Conservation (phyloP, 225 moss, liverwort and hornwort genomes). For the Neckera pumila region DNA sequence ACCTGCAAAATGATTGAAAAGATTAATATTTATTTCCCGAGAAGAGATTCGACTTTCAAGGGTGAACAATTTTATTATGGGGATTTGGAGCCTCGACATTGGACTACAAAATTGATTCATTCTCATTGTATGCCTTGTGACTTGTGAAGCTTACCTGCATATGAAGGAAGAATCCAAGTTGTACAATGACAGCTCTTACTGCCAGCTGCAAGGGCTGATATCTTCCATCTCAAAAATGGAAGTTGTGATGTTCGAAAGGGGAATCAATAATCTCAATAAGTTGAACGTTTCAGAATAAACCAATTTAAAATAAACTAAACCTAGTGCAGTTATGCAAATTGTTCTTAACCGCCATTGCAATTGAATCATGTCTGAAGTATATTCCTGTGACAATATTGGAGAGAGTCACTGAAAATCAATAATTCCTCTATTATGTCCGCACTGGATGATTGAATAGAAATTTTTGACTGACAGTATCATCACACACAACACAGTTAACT, state of each 20-base stretch:
- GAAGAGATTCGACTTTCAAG: not conserved
- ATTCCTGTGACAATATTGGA: not conserved
- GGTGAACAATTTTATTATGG: not conserved
- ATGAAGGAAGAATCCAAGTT: constrained; percentile 76
- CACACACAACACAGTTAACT: not conserved
- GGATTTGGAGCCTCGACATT: not conserved
- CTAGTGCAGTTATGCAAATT: not conserved
- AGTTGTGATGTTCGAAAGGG: constrained; percentile 12
- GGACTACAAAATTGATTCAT: not conserved
- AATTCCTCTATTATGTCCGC: not conserved
- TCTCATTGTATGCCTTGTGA: not conserved
- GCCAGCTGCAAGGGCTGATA: constrained; percentile 82
- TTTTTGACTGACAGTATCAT: not conserved
- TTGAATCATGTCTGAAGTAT: not conserved
- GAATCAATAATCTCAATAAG: not conserved
- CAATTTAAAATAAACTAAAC: not conserved
- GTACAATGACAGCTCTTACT: constrained; percentile 70
- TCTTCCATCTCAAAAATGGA: constrained; percentile 73
- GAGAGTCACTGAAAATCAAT: not conserved
- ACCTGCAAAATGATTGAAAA: constrained; percentile 16
- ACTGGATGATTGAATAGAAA: not conserved
- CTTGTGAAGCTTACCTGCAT: constrained; percentile 44
- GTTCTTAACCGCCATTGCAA: not conserved
- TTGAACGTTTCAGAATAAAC: not conserved
- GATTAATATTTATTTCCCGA: not conserved